Evolutionary conservation across 75 land plant genomes (phyloP).

Genomic region (Selaginella tamariscina): DNA sequence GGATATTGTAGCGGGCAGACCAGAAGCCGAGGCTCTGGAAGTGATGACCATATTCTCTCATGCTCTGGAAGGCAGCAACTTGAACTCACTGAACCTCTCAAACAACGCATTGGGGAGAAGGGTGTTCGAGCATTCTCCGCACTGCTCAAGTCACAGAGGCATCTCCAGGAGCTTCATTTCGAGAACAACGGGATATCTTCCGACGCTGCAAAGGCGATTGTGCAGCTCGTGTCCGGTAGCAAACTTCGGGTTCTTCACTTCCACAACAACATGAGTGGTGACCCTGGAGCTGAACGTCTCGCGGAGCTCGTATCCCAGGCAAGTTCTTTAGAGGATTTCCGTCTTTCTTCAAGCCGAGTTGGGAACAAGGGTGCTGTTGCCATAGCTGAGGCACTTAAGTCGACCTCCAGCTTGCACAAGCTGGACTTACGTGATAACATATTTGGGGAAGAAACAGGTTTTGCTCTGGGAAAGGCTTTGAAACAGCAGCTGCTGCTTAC

Average conservation of each 20-base stretch:
- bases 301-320: conserved; percentile 42
- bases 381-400: conserved; percentile 47
- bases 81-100: background rate
- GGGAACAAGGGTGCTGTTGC: conserved; percentile 67
- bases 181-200: conserved; percentile 6
- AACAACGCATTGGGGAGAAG: conserved; percentile 7
- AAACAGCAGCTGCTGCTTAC: conserved; percentile 27
- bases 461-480: conserved; percentile 53
- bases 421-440: conserved; percentile 81
- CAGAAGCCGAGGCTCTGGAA: conserved; percentile 7
- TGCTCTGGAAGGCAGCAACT: conserved; percentile 10
- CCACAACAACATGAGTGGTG: conserved; percentile 15
- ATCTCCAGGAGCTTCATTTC: background rate
- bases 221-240: background rate
- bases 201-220: conserved; percentile 6
- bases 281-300: background rate
- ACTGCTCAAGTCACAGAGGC: conserved; percentile 5
- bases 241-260: conserved; percentile 6
- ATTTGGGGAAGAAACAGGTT: conserved; percentile 70
- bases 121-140: background rate
- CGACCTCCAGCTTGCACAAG: conserved; percentile 40
- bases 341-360: conserved; percentile 85
- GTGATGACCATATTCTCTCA: background rate
- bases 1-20: conserved; percentile 10
- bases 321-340: conserved; percentile 37